Percentiles rank a stretch among this genome's conserved stretches.
These are phyloP conservation scores for Syzygium aromaticum DNA, from an alignment of 345 rosid genomes.

Conservation along the genomic window DNA sequence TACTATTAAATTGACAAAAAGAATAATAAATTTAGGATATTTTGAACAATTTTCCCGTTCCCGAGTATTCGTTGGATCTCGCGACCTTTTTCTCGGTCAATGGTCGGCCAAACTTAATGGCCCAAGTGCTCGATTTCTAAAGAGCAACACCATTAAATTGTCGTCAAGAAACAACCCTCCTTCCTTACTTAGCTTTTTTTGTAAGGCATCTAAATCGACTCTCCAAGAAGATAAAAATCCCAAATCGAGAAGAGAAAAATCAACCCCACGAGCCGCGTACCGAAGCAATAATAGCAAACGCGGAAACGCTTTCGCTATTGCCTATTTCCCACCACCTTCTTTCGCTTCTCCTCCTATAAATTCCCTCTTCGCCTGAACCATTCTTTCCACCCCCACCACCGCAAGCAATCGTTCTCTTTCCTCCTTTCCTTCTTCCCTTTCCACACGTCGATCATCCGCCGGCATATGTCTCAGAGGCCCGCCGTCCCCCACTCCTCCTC, in stretches of 20 bases:
- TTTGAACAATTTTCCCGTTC: too few relatives aligned
- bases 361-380: not conserved
- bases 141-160: not conserved
- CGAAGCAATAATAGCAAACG: not conserved
- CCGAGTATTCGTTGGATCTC: not conserved
- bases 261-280: not conserved
- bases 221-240: not conserved
- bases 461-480: slow-evolving; percentile 74
- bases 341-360: not conserved
- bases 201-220: not conserved
- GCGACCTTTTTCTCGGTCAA: not conserved
- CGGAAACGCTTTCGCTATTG: not conserved
- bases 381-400: not conserved
- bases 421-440: not conserved
- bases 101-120: not conserved
- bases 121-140: not conserved
- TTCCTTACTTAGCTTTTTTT: not conserved
- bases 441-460: not conserved
- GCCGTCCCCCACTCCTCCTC: slow-evolving; percentile 64
- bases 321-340: not conserved
- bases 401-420: not conserved
- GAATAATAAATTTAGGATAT: too few relatives aligned
- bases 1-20: too few relatives aligned
- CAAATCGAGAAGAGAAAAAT: not conserved
- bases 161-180: not conserved